These are phyloP conservation scores for Arctium lappa DNA, from an alignment of 129 eudicot genomes.

Conservation along the genomic window DNA sequence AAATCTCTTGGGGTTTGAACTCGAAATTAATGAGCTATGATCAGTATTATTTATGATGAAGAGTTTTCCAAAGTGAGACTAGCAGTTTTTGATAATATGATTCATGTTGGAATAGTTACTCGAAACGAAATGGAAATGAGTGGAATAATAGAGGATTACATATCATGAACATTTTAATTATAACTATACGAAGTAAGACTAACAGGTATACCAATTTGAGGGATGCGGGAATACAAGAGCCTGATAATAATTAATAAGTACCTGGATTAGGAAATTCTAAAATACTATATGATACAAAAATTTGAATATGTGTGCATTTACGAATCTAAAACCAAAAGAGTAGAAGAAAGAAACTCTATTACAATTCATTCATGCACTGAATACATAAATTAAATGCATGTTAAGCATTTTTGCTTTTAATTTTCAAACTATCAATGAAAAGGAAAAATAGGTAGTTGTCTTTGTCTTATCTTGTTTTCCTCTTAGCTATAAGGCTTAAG, in stretches of 20 bases:
- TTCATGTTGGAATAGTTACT: neutral
- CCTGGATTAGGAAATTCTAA: neutral
- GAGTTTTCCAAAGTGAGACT: neutral
- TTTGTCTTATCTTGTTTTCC: neutral
- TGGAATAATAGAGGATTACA: neutral
- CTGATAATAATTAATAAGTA: neutral
- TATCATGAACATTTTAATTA: neutral
- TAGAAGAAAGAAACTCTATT: neutral
- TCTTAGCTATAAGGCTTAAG: too few relatives aligned
- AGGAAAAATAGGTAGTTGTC: neutral
- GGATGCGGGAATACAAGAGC: neutral
- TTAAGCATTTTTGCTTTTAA: neutral
- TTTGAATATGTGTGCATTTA: neutral
- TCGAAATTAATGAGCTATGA: constrained; percentile 6
- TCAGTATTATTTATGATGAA: neutral
- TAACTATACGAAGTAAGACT: neutral
- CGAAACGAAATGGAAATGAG: neutral
- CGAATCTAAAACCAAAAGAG: neutral
- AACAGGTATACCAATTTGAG: neutral
- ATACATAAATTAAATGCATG: neutral
- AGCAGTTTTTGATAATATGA: neutral
- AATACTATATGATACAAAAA: neutral
- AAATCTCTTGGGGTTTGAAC: constrained; percentile 3
- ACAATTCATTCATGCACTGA: neutral
- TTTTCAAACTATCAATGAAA: neutral